These are phyloP conservation scores for Aspergillus sp. DNA, from an alignment of 2,329 filamentous ascomycete species.

Conservation along the genomic window DNA sequence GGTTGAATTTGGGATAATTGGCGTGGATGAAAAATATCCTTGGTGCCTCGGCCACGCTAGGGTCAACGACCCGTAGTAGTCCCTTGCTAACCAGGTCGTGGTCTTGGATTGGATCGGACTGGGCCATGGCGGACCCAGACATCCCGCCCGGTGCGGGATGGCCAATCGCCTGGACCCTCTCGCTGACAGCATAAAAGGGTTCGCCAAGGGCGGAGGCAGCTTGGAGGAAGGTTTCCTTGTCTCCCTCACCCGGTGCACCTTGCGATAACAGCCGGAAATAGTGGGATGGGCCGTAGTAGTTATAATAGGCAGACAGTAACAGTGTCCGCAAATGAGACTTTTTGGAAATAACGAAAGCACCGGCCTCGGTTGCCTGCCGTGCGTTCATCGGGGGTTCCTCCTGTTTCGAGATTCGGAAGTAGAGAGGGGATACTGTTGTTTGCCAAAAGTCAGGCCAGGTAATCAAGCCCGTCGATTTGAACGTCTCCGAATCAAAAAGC, in stretches of 20 bases:
- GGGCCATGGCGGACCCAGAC: constrained; percentile 38
- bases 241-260: constrained; percentile 38
- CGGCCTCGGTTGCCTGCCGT: constrained; percentile 38
- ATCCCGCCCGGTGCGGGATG: constrained; percentile 28
- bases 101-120: constrained; percentile 41
- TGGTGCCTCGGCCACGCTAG: constrained; percentile 29
- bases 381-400: constrained; percentile 32
- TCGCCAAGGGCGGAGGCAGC: constrained; percentile 34
- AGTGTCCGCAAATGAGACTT: constrained; percentile 35
- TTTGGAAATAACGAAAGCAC: constrained; percentile 38
- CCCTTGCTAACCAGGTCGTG: constrained; percentile 31
- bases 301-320: constrained; percentile 39
- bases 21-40: constrained; percentile 42
- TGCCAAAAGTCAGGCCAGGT: constrained; percentile 57
- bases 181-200: constrained; percentile 38
- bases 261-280: constrained; percentile 42
- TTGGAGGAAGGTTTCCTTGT: constrained; percentile 41
- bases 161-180: constrained; percentile 36
- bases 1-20: constrained; percentile 45
- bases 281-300: constrained; percentile 37
- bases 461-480: constrained; percentile 53
- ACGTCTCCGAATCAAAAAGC: constrained; percentile 55
- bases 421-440: constrained; percentile 45
- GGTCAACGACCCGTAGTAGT: constrained; percentile 35
- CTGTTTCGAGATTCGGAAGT: constrained; percentile 41